Percentiles rank a stretch among this genome's conserved stretches.
Evolutionary conservation across 2,329 filamentous ascomycete species (phyloP).

Genomic region (Ophiostoma populinum): DNA sequence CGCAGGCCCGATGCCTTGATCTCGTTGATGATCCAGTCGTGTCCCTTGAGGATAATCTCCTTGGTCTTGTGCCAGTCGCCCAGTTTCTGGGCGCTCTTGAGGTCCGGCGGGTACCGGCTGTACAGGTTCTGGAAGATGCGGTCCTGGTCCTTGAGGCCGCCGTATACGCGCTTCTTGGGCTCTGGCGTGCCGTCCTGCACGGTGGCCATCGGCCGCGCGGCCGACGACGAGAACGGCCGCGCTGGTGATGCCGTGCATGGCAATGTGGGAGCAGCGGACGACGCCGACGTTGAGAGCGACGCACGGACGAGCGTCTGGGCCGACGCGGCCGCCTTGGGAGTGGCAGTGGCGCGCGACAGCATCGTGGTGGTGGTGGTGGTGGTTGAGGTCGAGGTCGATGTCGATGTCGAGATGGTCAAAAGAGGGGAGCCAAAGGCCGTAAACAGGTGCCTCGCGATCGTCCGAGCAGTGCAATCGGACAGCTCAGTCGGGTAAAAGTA

Average conservation of each 20-base stretch:
- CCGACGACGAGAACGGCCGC: conserved; percentile 4
- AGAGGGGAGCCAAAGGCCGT: too few species aligned
- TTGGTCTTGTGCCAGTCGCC: conserved; percentile 99
- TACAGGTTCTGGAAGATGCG: conserved; percentile 99
- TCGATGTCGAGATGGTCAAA: neutral
- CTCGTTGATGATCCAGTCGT: conserved; percentile 97
- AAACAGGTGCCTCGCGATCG: too few species aligned
- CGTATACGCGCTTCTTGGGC: conserved; percentile 55
- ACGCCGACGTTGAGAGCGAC: conserved; percentile 14
- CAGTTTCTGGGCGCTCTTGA: conserved; percentile 93
- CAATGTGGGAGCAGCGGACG: neutral
- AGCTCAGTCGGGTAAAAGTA: too few species aligned
- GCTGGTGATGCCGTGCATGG: conserved; percentile 1
- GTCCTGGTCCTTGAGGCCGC: conserved; percentile 88
- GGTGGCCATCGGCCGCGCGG: conserved; percentile 52
- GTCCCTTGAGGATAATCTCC: conserved; percentile 90
- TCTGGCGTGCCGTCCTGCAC: conserved; percentile 49
- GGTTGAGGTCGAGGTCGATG: neutral
- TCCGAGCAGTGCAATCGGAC: too few species aligned
- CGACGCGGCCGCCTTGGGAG: conserved; percentile 15
- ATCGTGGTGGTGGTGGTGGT: neutral
- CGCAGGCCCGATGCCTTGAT: conserved; percentile 92
- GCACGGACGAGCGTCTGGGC: conserved; percentile 23
- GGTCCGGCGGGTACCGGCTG: conserved; percentile 74
- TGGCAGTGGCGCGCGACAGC: conserved; percentile 9